Evolutionary conservation across 768 basidiomycete genomes (phyloP).

Genomic region (Leccinum variicolor): DNA sequence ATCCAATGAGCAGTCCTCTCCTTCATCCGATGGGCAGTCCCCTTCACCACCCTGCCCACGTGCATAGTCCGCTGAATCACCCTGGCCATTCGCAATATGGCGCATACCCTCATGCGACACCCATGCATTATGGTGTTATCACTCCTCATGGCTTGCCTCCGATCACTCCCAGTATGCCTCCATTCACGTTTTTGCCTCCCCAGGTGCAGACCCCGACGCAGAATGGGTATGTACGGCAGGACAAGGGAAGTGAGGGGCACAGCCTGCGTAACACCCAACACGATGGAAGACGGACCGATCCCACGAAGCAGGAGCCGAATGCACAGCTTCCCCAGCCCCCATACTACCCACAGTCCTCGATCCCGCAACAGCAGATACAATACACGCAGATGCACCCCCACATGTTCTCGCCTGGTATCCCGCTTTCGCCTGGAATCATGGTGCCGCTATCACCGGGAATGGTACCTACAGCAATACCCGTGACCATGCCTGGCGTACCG

Average conservation of each 20-base stretch:
- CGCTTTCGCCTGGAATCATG: constrained; percentile 31
- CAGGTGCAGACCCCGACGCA: constrained; percentile 29
- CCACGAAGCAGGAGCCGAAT: constrained; percentile 3
- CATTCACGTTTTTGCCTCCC: constrained; percentile 78
- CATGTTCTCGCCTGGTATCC: constrained; percentile 31
- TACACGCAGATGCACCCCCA: constrained; percentile 23
- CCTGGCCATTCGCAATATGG: constrained; percentile 29
- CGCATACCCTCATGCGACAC: constrained; percentile 20
- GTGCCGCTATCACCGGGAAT: constrained; percentile 27
- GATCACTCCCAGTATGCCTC: constrained; percentile 97
- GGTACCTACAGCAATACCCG: constrained; percentile 11
- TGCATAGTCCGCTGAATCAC: constrained; percentile 32
- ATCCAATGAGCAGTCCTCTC: constrained; percentile 33
- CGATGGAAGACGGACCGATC: constrained; percentile 7
- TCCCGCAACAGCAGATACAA: constrained; percentile 19
- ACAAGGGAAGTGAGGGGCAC: constrained; percentile 1
- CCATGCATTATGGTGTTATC: constrained; percentile 36
- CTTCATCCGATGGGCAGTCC: constrained; percentile 37
- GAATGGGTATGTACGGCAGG: constrained; percentile 8
- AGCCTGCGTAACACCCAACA: background rate
- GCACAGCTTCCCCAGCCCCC: constrained; percentile 6
- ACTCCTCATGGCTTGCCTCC: constrained; percentile 85
- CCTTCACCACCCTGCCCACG: constrained; percentile 29
- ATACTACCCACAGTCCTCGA: constrained; percentile 12
- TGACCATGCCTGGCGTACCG: constrained; percentile 21